These are phyloP conservation scores for Penicillium glabrum DNA, from an alignment of 2,329 filamentous ascomycete genomes.

Conservation along the genomic window DNA sequence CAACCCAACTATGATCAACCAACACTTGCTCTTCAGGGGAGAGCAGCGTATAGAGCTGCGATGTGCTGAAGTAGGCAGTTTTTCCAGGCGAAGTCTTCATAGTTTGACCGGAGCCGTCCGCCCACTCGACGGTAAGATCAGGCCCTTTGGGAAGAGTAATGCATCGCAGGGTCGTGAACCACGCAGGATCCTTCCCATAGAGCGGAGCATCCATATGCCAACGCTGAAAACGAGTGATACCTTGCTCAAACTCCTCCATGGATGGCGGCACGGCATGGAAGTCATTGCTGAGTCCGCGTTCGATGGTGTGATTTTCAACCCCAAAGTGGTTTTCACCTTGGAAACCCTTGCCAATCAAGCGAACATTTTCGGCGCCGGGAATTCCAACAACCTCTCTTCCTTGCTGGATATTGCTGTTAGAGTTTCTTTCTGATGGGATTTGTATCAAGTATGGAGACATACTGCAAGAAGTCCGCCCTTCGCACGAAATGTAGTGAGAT, in stretches of 20 bases:
- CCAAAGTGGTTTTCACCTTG: conserved; percentile 11
- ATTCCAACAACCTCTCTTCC: neutral
- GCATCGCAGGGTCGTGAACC: conserved; percentile 45
- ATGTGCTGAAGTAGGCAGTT: neutral
- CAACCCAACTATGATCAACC: conserved; percentile 48
- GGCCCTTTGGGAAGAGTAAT: conserved; percentile 39
- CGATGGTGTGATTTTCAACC: conserved; percentile 12
- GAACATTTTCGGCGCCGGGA: neutral
- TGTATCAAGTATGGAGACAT: neutral
- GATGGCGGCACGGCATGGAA: conserved; percentile 34
- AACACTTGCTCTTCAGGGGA: conserved; percentile 42
- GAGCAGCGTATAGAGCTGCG: conserved; percentile 30
- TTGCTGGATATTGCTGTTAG: neutral
- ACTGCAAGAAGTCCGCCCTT: neutral
- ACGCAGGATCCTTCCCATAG: conserved; percentile 43
- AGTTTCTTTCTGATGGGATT: neutral
- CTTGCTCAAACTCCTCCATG: conserved; percentile 37
- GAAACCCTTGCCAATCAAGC: neutral
- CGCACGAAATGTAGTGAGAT: neutral
- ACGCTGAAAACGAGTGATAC: conserved; percentile 48
- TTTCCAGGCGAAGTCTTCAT: neutral
- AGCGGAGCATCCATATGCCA: conserved; percentile 53
- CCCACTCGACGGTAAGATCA: conserved; percentile 43
- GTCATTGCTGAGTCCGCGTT: conserved; percentile 19
- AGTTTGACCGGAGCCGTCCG: conserved; percentile 33